Evolutionary conservation across 73 alveolate species (phyloP).

Genomic region (Symbiodinium natans): DNA sequence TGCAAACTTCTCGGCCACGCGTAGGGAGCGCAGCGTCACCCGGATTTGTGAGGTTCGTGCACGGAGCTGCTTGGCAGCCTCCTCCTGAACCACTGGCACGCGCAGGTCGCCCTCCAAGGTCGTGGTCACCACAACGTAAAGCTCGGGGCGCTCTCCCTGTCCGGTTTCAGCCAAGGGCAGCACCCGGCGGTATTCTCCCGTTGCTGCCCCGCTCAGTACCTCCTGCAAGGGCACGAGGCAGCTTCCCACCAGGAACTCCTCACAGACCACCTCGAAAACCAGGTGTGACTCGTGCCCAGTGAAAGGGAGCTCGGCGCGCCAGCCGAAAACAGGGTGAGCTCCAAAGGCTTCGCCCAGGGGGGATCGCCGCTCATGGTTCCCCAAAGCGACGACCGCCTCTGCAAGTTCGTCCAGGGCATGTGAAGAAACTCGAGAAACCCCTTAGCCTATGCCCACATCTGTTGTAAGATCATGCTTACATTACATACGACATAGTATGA

Average conservation of each 20-base stretch:
- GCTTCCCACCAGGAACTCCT: conserved; percentile 63
- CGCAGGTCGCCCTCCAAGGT: conserved; percentile 16
- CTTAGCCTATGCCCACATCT: not conserved
- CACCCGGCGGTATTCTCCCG: not conserved
- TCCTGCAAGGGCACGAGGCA: conserved; percentile 62
- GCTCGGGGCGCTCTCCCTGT: conserved; percentile 18
- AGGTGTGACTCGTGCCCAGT: conserved; percentile 66
- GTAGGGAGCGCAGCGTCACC: conserved; percentile 58
- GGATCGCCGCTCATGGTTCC: conserved; percentile 55
- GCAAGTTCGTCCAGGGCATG: not conserved
- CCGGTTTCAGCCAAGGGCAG: conserved; percentile 30
- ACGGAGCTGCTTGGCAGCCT: conserved; percentile 38
- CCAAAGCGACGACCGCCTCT: conserved; percentile 74
- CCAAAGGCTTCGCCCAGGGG: conserved; percentile 72
- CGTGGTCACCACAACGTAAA: conserved; percentile 20
- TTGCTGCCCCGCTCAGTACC: conserved; percentile 27
- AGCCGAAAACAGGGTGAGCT: conserved; percentile 62
- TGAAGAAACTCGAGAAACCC: not conserved
- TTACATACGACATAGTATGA: not conserved
- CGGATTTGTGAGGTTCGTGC: conserved; percentile 46
- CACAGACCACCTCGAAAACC: conserved; percentile 69
- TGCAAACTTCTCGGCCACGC: not conserved
- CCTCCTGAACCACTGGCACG: conserved; percentile 29
- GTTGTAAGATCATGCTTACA: not conserved
- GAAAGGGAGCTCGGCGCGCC: conserved; percentile 69